These are phyloP conservation scores for Phytophthora cactorum DNA, from an alignment of 352 stramenopile genomes.

Conservation along the genomic window DNA sequence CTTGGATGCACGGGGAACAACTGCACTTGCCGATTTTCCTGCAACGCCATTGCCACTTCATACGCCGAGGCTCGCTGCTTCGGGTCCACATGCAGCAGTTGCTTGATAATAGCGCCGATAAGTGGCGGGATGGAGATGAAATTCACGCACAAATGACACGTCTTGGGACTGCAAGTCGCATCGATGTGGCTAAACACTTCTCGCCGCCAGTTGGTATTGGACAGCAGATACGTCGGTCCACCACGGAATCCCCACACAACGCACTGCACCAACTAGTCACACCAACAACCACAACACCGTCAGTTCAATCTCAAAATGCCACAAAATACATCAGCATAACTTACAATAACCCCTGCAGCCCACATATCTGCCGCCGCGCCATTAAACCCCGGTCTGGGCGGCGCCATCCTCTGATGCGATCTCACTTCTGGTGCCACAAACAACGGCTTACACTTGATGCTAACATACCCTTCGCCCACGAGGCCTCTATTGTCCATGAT, in stretches of 20 bases:
- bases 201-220: conserved; percentile 68
- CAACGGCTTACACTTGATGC: conserved; percentile 86
- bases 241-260: conserved; percentile 83
- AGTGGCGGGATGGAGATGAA: conserved; percentile 83
- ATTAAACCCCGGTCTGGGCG: conserved; percentile 73
- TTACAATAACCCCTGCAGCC: conserved; percentile 81
- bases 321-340: conserved; percentile 20
- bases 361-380: conserved; percentile 80
- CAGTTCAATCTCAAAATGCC: conserved; percentile 1
- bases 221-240: conserved; percentile 64
- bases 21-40: conserved; percentile 65
- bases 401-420: conserved; percentile 57
- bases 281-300: conserved; percentile 12
- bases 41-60: conserved; percentile 72
- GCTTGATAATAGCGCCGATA: conserved; percentile 78
- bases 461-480: conserved; percentile 62
- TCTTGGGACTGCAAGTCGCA: conserved; percentile 52
- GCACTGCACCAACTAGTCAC: conserved; percentile 71
- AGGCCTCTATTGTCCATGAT: conserved; percentile 73
- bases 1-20: conserved; percentile 52
- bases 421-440: conserved; percentile 83
- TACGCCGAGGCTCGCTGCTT: conserved; percentile 70
- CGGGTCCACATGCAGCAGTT: conserved; percentile 77
- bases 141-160: conserved; percentile 78
- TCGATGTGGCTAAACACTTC: conserved; percentile 85